phyloP scores from a whole-genome alignment of 2,329 filamentous ascomycete species.

The Ophiostoma sp. region DNA sequence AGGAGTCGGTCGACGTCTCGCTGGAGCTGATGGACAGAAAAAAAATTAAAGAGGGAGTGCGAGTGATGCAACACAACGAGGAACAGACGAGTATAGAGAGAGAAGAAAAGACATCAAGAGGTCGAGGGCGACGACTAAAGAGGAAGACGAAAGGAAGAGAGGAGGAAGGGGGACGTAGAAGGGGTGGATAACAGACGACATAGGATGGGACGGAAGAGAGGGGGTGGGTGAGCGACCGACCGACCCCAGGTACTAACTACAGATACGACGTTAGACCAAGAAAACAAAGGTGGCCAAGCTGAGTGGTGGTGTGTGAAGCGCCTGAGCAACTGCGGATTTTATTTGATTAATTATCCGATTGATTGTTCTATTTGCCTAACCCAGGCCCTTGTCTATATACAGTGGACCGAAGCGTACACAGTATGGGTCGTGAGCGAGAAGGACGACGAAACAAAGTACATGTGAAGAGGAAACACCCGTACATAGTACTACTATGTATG shows the following conservation, averaged over 20 bases:
- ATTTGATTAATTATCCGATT: neutral
- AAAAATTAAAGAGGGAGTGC: slow-evolving; percentile 13
- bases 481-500: neutral
- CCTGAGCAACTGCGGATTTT: slow-evolving; percentile 2
- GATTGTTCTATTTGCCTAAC: neutral
- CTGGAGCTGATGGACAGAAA: slow-evolving; percentile 14
- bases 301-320: neutral
- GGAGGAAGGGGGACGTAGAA: neutral
- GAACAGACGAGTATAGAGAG: neutral
- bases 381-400: neutral
- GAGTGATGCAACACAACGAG: slow-evolving; percentile 7
- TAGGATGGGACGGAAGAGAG: neutral
- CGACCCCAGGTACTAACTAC: neutral
- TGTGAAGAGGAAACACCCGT: neutral
- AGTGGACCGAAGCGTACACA: neutral
- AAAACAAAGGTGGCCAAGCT: neutral
- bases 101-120: slow-evolving; percentile 15
- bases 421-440: neutral
- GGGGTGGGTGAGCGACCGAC: neutral
- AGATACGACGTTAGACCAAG: slow-evolving; percentile 7
- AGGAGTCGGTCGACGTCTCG: slow-evolving; percentile 27
- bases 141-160: slow-evolving; percentile 11
- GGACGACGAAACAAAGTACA: neutral
- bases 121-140: slow-evolving; percentile 4
- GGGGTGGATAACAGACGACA: neutral